Base-by-base conservation (phyloP, 75 land plant genomes). In the Pinus tabuliformis region DNA sequence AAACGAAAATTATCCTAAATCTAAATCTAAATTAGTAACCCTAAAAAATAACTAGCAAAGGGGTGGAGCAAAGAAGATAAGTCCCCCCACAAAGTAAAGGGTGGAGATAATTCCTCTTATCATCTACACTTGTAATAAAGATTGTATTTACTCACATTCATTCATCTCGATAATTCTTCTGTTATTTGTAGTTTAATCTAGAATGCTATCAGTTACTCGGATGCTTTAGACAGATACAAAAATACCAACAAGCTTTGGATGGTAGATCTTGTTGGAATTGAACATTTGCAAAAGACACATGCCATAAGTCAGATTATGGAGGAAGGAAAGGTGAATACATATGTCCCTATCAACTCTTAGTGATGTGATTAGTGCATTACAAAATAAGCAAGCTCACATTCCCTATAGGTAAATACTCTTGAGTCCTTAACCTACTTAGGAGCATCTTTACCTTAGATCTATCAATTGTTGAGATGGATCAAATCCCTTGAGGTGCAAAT, bases 201-300 rank as follows among this genome's bases (percentile, higher is more conserved):
- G 61, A 78, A 90, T 71, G 59, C 79, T 15, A 81, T 88, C 36
- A 78, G 78, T 77, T 84, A 80, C 63, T 70, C 60, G 56, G 72
- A 62, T 74, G 78, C 77, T 17, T 24, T 57, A n/a, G 92, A 88
- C 61, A 82, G 77, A 58, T 20, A 79, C 61, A 80, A 81, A 56
- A 80, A 73, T 75, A 81, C 78, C 37, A 94, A 83, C 82, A 95
- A 95, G 76, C 71, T 95, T 12, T 95, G 98, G 98, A 83, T 95
- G 88, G 81, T 93, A 33, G 98, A 95, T 85, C 93, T 93, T 33
- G 98, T 92, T 65, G 96, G 98, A 58, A 93, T 93, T 79, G 98
- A 95, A 63, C 78, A 93, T 17, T 72, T 93, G 17, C 62, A 91
- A 24, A 95, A 93, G 76, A 95, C 93, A n/a, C 81, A 90, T 68